Base-by-base conservation (phyloP, 2,329 filamentous ascomycete genomes). In the Exserohilum rostratum region DNA sequence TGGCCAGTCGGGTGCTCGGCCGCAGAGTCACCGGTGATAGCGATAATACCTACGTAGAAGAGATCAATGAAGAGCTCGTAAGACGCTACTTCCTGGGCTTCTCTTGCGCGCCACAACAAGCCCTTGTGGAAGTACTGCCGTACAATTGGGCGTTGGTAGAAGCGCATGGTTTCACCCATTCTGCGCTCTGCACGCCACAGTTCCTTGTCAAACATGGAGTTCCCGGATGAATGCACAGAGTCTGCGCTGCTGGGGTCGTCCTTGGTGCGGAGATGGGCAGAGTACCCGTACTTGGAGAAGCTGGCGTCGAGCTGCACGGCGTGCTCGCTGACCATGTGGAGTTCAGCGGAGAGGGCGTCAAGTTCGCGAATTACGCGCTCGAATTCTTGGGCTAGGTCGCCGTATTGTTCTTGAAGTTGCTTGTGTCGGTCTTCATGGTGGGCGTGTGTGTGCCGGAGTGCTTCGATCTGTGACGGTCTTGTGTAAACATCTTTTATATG, bases 81-180 rank as follows among this genome's bases (percentile, higher is more conserved):
- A 13, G 79, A 82, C 60, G 83, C 83, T 5, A 87, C 84, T 69
- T 87, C 81, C n/a, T 85, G 83, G 17, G 78, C 75, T 46, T 83
- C 81, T 6, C 79, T 80, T 2, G 84, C 82, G 45, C 86, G 78
- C 86, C 86, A 88, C 6, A 89, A 71, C 11, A 88, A 77, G 0
- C 85, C 85, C 54, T 84, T 84, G 67, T 88, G 85, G 63, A 87
- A 87, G 73, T 87, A 88, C 73, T 88, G 86, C 53, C 85, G 79
- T 3, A 88, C 78, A 6, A 84, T 80, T 0, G 86, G 86, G 57
- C 79, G 80, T 67, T 83, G 83, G 67, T 84, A 85, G 53, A 88
- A 73, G 65, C 81, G 83, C 65, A 87, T 79, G 1, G 80, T 77
- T 43, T 65, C 71, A 50, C 73, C 81, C 53, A 76, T 74, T 55